phyloP scores from a whole-genome alignment of 345 rosid species.

The Cardamine occulta region DNA sequence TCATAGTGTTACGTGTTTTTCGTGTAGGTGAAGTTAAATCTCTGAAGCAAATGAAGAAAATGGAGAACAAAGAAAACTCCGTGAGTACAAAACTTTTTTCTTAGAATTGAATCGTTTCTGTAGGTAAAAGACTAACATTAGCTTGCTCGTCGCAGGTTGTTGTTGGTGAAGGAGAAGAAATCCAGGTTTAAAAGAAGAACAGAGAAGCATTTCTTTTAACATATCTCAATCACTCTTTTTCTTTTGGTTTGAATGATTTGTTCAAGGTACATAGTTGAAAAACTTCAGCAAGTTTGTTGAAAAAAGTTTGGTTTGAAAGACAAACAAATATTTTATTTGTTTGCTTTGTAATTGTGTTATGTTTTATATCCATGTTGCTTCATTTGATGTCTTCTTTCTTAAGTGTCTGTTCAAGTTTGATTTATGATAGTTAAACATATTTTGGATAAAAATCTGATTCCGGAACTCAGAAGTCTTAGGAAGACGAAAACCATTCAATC shows the following conservation, averaged over 20 bases:
- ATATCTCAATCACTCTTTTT: conserved; percentile 17
- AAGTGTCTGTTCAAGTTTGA: not conserved
- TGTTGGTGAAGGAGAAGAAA: conserved; percentile 38
- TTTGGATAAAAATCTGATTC: not conserved
- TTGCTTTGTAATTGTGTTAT: conserved; percentile 31
- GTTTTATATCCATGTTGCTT: conserved; percentile 1
- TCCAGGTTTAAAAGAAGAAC: conserved; percentile 35
- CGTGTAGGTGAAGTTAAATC: conserved; percentile 55
- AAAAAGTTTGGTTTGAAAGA: conserved; percentile 42
- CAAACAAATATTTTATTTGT: conserved; percentile 16
- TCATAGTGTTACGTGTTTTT: conserved; percentile 16
- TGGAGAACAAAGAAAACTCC: conserved; percentile 80
- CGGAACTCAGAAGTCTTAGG: not conserved
- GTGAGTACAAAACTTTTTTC: conserved; percentile 9
- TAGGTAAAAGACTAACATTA: conserved; percentile 5
- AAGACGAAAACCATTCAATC: conserved; percentile 1
- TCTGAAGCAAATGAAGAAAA: conserved; percentile 35
- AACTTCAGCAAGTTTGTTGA: conserved; percentile 7
- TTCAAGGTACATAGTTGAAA: conserved; percentile 39
- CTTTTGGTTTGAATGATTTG: conserved; percentile 38
- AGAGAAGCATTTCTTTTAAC: conserved; percentile 17
- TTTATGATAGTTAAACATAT: not conserved
- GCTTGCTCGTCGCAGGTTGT: conserved; percentile 21
- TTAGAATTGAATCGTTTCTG: not conserved
- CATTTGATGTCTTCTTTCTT: conserved; percentile 1